Base-by-base conservation (phyloP, 257 asterid genomes). In the Rehmannia glutinosa region DNA sequence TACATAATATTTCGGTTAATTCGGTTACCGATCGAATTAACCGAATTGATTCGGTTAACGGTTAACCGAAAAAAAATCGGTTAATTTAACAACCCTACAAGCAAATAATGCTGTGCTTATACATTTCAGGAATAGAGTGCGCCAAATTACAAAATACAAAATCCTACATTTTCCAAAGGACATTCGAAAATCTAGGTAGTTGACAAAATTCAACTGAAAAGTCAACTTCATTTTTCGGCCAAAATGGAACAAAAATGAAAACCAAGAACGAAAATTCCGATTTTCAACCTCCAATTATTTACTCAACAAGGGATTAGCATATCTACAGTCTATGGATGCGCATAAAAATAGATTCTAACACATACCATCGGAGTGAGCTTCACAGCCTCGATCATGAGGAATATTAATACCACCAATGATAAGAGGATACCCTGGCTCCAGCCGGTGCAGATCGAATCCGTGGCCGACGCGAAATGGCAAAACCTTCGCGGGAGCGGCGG, bases 301-400 rank as follows among this genome's bases (percentile, higher is more conserved):
- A 33, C 39, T 12, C 56, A 62, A 25, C 23, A 15, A 2, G 15
- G 0, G 47, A 58, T 36, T 17, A n/a, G 36, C 8, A 60, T 23
- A 60, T 17, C 69, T 16, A 46, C 15, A 46, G 1, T 46, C 15
- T 5, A 19, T 21, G 1, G 15, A 52, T 30, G 11, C 15, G 46
- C 10, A 62, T 17, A 1, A 38, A 28, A 28, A 30, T 43, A 64
- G 21, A 25, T 45, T 45, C 11, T 6, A 20, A 60, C 21, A 12
- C 47, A 35, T 80, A 89, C 96, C 95, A 49, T 89, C 96, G 19
- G 95, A 87, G 75, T 87, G 96, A 83, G 95, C 95, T 73, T 87
- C 95, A 58, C 96, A 89, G 60, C 92, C 96, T 56, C 85, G 79
- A 30, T 89, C 90, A n/a, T 89, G 96, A 45, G 96, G 92, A 53